Conservation (phyloP, 2,329 filamentous ascomycete species). For the Fusarium poae region DNA sequence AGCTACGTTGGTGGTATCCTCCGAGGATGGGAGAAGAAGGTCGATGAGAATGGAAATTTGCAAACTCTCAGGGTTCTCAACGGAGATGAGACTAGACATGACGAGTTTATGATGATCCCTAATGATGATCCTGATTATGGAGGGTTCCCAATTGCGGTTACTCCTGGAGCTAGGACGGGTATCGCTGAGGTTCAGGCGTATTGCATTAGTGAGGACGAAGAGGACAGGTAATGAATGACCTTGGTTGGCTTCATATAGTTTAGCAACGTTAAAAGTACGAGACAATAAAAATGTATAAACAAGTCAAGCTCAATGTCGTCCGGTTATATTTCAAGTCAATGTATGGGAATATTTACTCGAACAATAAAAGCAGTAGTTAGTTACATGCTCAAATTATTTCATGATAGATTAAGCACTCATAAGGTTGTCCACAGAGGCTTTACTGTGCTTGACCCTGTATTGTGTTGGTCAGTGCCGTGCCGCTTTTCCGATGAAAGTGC, state of each 20-base stretch:
- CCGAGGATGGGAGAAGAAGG: slow-evolving; percentile 53
- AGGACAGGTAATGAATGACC: slow-evolving; percentile 28
- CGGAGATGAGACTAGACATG: slow-evolving; percentile 59
- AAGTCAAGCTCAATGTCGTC: too few relatives aligned
- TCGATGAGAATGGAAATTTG: slow-evolving; percentile 52
- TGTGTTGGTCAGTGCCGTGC: background rate
- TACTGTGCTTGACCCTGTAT: background rate
- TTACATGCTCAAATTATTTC: too few relatives aligned
- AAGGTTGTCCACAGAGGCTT: background rate
- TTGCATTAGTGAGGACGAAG: slow-evolving; percentile 49
- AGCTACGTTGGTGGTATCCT: slow-evolving; percentile 57
- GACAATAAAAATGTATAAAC: background rate
- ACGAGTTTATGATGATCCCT: slow-evolving; percentile 66
- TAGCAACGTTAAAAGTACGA: background rate
- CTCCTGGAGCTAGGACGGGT: slow-evolving; percentile 64
- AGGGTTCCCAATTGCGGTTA: slow-evolving; percentile 67
- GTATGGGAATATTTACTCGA: too few relatives aligned
- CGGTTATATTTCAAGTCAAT: too few relatives aligned
- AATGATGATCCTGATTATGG: slow-evolving; percentile 69
- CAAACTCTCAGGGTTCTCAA: slow-evolving; percentile 53
- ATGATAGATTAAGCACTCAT: background rate
- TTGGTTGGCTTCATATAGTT: background rate
- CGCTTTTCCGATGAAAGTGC: background rate
- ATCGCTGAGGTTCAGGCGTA: slow-evolving; percentile 60
- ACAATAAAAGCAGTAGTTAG: too few relatives aligned